Percentiles rank a stretch among this genome's conserved stretches.
phyloP scores from a whole-genome alignment of 2,329 filamentous ascomycete species.

The Paracoccidioides lutzii region DNA sequence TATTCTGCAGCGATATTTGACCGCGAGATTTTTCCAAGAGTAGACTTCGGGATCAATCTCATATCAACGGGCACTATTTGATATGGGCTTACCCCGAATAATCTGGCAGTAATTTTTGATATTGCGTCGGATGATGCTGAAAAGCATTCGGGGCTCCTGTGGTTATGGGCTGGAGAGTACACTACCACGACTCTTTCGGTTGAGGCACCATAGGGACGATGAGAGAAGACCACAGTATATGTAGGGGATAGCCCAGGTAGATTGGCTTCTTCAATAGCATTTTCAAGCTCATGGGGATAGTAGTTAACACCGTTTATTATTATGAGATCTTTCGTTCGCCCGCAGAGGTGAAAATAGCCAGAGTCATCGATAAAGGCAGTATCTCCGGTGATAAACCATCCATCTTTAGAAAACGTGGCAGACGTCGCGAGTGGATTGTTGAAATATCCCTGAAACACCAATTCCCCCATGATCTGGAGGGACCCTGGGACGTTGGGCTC shows the following conservation, averaged over 20 bases:
- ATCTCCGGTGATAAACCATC: conserved; percentile 17
- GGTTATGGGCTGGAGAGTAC: conserved; percentile 23
- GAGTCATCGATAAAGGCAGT: conserved; percentile 19
- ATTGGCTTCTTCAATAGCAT: conserved; percentile 24
- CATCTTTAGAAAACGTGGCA: conserved; percentile 12
- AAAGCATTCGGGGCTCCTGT: conserved; percentile 14
- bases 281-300: conserved; percentile 27
- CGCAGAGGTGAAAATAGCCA: conserved; percentile 28
- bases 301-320: conserved; percentile 39
- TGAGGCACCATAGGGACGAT: conserved; percentile 15
- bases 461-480: conserved; percentile 27
- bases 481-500: conserved; percentile 14
- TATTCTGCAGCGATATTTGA: conserved; percentile 22
- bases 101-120: conserved; percentile 7
- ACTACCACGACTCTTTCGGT: conserved; percentile 32
- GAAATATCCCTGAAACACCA: conserved; percentile 15
- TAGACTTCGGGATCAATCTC: conserved; percentile 21
- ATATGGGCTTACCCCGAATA: conserved; percentile 11
- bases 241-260: conserved; percentile 15
- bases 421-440: conserved; percentile 10
- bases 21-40: conserved; percentile 32
- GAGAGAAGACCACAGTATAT: conserved; percentile 31
- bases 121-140: conserved; percentile 13
- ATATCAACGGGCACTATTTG: conserved; percentile 18
- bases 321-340: conserved; percentile 33